Conservation (phyloP, 2,329 filamentous ascomycete species). For the Fusarium buharicum region DNA sequence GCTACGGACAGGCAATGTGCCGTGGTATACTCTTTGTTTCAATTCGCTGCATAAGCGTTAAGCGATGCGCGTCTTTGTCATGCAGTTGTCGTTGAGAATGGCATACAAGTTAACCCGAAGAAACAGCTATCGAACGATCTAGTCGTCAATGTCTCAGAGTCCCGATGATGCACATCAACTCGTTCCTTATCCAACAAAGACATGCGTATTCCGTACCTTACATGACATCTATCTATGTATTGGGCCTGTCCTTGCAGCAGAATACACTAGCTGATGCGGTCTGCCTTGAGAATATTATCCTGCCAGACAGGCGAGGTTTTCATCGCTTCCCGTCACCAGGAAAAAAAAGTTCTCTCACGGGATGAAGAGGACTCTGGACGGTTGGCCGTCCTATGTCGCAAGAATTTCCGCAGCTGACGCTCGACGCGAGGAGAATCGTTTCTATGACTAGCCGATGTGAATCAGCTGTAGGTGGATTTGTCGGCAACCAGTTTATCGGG, state of each 20-base stretch:
- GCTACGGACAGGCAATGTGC: too few species aligned
- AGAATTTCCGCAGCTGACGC: constrained; percentile 9
- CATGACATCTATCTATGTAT: not conserved
- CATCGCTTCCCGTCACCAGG: not conserved
- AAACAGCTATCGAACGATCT: constrained; percentile 30
- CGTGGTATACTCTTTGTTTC: not conserved
- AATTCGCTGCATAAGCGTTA: not conserved
- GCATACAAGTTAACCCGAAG: constrained; percentile 3
- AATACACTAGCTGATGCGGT: constrained; percentile 3
- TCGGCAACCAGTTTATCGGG: not conserved
- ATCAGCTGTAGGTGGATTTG: not conserved
- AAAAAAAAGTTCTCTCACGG: not conserved
- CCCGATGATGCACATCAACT: constrained; percentile 26
- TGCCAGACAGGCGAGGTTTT: constrained; percentile 1
- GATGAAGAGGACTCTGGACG: not conserved
- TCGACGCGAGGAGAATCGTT: not conserved
- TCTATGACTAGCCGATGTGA: not conserved
- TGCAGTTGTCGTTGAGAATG: not conserved
- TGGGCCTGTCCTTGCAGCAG: constrained; percentile 10
- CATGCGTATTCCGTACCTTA: not conserved
- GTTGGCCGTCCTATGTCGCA: not conserved
- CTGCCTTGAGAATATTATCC: not conserved
- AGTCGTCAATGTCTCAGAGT: constrained; percentile 4
- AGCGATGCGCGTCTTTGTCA: not conserved
- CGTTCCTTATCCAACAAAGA: constrained; percentile 6